phyloP scores from a whole-genome alignment of 176 grass and related monocot genomes.

The Bolboschoenus planiculmis region DNA sequence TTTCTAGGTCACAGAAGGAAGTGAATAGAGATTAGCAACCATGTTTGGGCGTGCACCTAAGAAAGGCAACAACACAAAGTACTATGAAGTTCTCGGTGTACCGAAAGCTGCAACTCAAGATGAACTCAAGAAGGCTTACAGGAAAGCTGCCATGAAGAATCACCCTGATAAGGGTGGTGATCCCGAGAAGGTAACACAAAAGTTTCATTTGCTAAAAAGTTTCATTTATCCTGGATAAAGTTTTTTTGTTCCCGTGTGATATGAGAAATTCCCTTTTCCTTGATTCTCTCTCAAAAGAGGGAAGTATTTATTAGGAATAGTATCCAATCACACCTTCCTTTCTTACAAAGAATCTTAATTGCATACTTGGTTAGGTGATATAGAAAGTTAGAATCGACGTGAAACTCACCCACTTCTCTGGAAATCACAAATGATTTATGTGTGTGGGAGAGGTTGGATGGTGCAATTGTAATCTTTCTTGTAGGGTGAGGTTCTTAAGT shows the following conservation, averaged over 20 bases:
- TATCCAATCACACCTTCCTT: background rate
- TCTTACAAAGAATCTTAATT: background rate
- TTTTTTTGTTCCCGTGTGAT: background rate
- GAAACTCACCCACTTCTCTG: background rate
- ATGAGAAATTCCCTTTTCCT: background rate
- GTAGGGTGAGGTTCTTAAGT: background rate
- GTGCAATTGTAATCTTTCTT: background rate
- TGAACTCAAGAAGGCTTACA: conserved; percentile 88
- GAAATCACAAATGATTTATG: background rate
- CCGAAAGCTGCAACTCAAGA: conserved; percentile 66
- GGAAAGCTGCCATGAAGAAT: conserved; percentile 81
- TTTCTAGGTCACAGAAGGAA: conserved; percentile 7
- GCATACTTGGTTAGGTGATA: background rate
- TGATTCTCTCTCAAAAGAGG: background rate
- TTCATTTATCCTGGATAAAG: background rate
- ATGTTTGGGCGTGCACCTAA: conserved; percentile 92
- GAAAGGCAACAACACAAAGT: conserved; percentile 84
- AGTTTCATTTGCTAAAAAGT: background rate
- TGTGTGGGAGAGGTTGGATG: background rate
- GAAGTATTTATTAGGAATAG: background rate
- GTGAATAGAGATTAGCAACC: conserved; percentile 31
- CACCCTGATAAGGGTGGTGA: conserved; percentile 97
- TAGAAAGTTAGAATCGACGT: background rate
- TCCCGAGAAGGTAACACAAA: conserved; percentile 61
- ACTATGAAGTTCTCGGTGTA: conserved; percentile 89